Evolutionary conservation across 2,329 filamentous ascomycete species (phyloP).

Genomic region (Diaporthe sp.): DNA sequence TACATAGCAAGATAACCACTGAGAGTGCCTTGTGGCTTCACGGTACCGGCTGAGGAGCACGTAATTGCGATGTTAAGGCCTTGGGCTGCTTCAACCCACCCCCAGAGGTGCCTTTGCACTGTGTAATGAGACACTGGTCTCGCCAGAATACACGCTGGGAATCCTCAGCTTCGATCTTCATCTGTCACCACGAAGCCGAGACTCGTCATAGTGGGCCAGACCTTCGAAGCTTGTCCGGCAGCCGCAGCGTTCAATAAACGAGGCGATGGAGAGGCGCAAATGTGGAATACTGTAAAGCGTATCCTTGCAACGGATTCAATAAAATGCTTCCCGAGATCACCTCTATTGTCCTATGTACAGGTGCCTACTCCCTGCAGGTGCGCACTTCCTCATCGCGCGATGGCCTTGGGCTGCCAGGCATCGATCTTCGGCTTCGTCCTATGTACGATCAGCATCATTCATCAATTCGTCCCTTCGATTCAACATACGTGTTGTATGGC

Average conservation of each 20-base stretch:
- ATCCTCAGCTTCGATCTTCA: not conserved
- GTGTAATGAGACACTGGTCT: not conserved
- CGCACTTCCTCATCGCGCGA: conserved; percentile 34
- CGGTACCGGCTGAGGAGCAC: no score
- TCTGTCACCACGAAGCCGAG: not conserved
- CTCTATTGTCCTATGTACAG: conserved; percentile 42
- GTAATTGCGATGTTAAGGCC: no score
- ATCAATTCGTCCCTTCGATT: fast-evolving
- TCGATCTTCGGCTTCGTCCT: conserved; percentile 54
- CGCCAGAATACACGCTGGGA: no score
- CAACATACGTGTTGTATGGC: conserved; percentile 92
- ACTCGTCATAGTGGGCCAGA: not conserved
- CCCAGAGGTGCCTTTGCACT: no score
- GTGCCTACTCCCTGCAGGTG: not conserved
- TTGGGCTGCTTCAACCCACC: no score
- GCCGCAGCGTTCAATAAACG: not conserved
- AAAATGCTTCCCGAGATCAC: not conserved
- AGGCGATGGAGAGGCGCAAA: not conserved
- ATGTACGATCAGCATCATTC: not conserved
- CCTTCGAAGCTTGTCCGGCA: not conserved
- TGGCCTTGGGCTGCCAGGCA: conserved; percentile 50
- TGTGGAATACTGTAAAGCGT: not conserved
- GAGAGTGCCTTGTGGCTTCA: no score
- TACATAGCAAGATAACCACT: no score
- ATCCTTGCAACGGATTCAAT: not conserved